Base-by-base conservation (phyloP, 1,284 basidiomycete genomes). In the Leccinum fuscescens region DNA sequence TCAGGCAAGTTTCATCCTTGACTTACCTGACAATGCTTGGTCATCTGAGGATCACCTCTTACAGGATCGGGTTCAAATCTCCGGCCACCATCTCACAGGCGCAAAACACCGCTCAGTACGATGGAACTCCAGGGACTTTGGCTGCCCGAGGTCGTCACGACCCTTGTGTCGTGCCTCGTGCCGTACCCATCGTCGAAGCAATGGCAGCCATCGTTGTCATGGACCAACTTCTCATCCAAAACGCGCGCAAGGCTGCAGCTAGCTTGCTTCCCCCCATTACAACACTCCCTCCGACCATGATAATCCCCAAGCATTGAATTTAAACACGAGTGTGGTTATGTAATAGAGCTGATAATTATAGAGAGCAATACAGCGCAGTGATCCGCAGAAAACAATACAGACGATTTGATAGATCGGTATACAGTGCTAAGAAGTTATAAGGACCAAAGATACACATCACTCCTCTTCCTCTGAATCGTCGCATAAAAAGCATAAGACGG, bases 121-220 rank as follows among this genome's bases (percentile, higher is more conserved):
- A 96, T 69, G 97, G 97, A 39, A 91, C 89, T 15, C 79, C 84
- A 0, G 97, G 97, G 31, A 86, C 85, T 33, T 84, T 99, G 51
- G 94, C 93, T 35, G 92, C 96, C 27, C 84, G 94, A 53, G 97
- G 97, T 9, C 84, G 97, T 61, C 96, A 98, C 76, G 96, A 98
- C 75, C 96, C 97, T 11, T 99, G 97, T 72, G 97, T 99, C 52
- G 95, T 99, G 6, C 96, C 97, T 33, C 88, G 93, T 48, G 97
- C 97, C 7, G 94, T 99, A 9, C 96, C 97, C 48, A 99, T 99
- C 69, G 96, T 99, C 31, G 97, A 99, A 80, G 88, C 94, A 1
- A 99, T 99, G 97, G 94, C 96, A 1, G 90, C 92, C 20, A 81
- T 99, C 50, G 96, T 97, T 62, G 82, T 98, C 68, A 95, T 99